A percentile compares a stretch with the other conserved stretches of the same genome.
Conservation (phyloP, 441 rosid genomes). For the Erodium texanum region DNA sequence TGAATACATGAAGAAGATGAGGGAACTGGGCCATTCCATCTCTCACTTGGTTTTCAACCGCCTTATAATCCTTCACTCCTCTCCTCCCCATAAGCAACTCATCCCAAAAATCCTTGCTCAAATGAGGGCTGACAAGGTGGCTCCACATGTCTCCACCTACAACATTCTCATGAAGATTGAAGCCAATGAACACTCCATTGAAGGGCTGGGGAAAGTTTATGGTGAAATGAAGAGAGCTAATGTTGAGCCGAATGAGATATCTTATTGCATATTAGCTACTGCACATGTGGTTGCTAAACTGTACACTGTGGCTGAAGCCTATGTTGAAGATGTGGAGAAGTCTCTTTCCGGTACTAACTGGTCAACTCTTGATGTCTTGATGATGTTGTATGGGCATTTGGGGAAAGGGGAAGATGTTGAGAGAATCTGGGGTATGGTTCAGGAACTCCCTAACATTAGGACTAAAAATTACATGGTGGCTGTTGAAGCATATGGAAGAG, state of each 20-base stretch:
- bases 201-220: constrained; percentile 51
- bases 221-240: constrained; percentile 45
- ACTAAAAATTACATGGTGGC: constrained; percentile 54
- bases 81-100: constrained; percentile 50
- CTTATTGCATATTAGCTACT: constrained; percentile 70
- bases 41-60: constrained; percentile 72
- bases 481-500: constrained; percentile 65
- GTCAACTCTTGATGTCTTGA: constrained; percentile 74
- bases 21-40: constrained; percentile 59
- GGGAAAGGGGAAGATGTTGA: constrained; percentile 52
- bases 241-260: constrained; percentile 72
- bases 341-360: constrained; percentile 59
- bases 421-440: constrained; percentile 48
- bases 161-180: constrained; percentile 85
- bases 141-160: constrained; percentile 70
- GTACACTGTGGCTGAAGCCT: constrained; percentile 62
- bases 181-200: constrained; percentile 72
- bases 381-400: constrained; percentile 59
- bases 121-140: constrained; percentile 78
- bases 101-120: constrained; percentile 62
- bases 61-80: constrained; percentile 63
- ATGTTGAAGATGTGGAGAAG: constrained; percentile 64
- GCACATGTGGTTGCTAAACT: constrained; percentile 80
- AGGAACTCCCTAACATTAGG: constrained; percentile 49
- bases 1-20: constrained; percentile 83